Conservation (phyloP, 495 filamentous ascomycete genomes). For the Neurospora intermedia region DNA sequence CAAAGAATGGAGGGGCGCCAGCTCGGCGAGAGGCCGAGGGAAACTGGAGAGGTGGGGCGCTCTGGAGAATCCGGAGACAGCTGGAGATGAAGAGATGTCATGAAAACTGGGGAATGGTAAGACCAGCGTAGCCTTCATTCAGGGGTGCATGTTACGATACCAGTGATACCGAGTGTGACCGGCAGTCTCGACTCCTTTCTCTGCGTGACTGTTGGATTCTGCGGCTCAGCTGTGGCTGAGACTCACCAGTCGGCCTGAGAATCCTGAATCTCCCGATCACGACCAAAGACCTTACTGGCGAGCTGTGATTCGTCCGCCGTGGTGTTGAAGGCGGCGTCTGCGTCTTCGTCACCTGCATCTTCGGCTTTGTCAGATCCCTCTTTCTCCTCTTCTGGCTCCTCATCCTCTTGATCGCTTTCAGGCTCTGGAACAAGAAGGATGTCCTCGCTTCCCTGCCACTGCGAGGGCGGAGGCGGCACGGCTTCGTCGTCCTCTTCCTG, state of each 20-base stretch:
- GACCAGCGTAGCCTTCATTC: neutral
- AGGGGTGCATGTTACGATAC: conserved; percentile 1
- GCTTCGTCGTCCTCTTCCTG: conserved; percentile 36
- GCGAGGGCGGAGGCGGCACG: conserved; percentile 34
- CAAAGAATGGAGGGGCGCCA: neutral
- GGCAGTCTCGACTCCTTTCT: neutral
- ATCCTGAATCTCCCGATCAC: neutral
- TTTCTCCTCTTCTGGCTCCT: conserved; percentile 10
- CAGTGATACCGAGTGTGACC: neutral
- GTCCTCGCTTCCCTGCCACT: conserved; percentile 44
- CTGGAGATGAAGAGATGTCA: neutral
- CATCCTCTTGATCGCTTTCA: conserved; percentile 11
- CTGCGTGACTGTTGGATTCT: neutral
- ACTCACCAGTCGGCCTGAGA: neutral
- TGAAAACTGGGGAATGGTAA: neutral
- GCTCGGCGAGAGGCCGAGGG: neutral
- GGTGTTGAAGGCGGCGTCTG: neutral
- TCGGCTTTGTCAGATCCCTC: neutral
- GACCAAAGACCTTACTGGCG: neutral
- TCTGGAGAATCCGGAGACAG: neutral
- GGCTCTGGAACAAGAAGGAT: conserved; percentile 27
- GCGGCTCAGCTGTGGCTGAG: neutral
- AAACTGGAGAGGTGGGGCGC: neutral
- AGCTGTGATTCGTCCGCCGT: neutral
- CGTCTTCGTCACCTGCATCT: neutral